These are phyloP conservation scores for Phellopilus nigrolimitatus DNA, from an alignment of 1,284 basidiomycete species.

Conservation along the genomic window DNA sequence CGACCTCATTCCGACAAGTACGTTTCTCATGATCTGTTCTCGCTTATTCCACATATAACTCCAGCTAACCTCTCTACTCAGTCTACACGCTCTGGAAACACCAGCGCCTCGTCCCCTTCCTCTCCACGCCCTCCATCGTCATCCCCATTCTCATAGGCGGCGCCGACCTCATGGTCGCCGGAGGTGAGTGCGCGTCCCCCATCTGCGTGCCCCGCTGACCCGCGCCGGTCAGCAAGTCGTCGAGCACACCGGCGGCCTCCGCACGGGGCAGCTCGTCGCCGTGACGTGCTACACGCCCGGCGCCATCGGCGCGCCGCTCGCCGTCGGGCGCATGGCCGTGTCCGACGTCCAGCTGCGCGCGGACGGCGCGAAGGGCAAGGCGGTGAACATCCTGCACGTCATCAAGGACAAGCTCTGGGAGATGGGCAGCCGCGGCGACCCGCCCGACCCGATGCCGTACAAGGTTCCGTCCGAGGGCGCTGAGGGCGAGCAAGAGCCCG, in stretches of 20 bases:
- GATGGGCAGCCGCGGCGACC: conserved; percentile 55
- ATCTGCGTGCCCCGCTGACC: conserved; percentile 5
- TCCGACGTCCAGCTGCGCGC: conserved; percentile 41
- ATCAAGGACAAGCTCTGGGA: conserved; percentile 72
- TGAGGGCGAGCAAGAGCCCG: conserved; percentile 23
- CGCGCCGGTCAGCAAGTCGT: conserved; percentile 45
- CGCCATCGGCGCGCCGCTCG: conserved; percentile 50
- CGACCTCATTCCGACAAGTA: conserved; percentile 67
- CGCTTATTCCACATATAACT: neutral
- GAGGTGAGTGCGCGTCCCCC: conserved; percentile 44
- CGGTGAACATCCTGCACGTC: conserved; percentile 61
- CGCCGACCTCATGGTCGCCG: conserved; percentile 77
- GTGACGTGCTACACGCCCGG: conserved; percentile 45
- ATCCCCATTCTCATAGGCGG: conserved; percentile 63
- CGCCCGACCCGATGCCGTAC: conserved; percentile 39
- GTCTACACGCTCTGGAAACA: conserved; percentile 76
- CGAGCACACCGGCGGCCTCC: conserved; percentile 2
- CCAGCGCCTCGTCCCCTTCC: conserved; percentile 53
- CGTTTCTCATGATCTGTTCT: conserved; percentile 18
- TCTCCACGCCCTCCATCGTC: conserved; percentile 61
- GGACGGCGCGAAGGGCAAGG: conserved; percentile 63
- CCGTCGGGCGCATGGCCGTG: conserved; percentile 65
- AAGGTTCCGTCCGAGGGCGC: conserved; percentile 24
- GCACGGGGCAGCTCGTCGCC: conserved; percentile 44
- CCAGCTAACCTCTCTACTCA: conserved; percentile 15